Evolutionary conservation across 495 filamentous ascomycete genomes (phyloP), one percentile per base, ranked within the genome.

Genomic region (Podospora appendiculata): DNA sequence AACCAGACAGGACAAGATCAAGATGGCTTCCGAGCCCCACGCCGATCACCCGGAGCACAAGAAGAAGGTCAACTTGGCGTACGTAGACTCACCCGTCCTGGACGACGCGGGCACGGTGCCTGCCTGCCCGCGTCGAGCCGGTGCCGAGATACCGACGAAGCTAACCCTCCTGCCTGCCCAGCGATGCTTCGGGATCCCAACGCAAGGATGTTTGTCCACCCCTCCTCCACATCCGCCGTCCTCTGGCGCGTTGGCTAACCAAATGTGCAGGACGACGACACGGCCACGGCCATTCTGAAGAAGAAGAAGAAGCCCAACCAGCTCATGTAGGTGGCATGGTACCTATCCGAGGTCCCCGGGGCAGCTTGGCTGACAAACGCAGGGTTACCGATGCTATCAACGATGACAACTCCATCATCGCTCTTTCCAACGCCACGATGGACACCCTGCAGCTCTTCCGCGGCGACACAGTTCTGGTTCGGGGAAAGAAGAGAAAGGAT

Each of bases 251-350:
- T 41, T 14, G 53, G 59, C 68, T 46, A 70, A 58, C 44, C 48
- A 48, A 36, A 48, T 6, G 35, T 58, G 39, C 65, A 94, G 89
- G 84, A 85, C 56, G 86, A 96, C 63, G 92, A 95, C 61, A 92
- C 87, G 42, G 80, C 93, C n/a, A 97, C 94, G 14, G 93, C 93
- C 58, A 98, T 98, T 57, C 82, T 98, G 58, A 96, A 95, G 78
- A 96, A 96, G 81, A 98, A 98, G 84, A 98, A 98, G 90, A 98
- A 98, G 90, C 90, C 90, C 54, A 98, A 98, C 75, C 90, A 88
- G 54, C 72, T 98, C 71, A 95, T 97, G 89, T 91, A 79, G 63
- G 87, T 71, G 51, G 45, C 16, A 51, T 47, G 14, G 16, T 45
- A 41, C 57, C 38, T 18, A 10, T 14, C 50, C 42, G n/a, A 41